phyloP scores from a whole-genome alignment of 2,329 filamentous ascomycete species.

The Pyrenochaeta sp. region DNA sequence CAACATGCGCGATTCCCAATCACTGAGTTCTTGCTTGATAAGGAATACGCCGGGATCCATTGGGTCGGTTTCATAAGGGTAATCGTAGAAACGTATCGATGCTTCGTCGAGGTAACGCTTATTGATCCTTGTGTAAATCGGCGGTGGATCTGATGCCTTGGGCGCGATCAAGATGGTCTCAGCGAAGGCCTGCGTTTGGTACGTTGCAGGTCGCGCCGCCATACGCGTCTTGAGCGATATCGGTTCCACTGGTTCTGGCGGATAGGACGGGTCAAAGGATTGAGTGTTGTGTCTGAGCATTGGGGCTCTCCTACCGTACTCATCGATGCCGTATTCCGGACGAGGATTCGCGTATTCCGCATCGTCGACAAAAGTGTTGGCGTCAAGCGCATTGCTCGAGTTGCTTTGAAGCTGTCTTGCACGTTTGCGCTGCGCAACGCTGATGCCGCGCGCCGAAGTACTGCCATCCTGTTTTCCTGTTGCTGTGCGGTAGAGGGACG shows the following conservation, averaged over 20 bases:
- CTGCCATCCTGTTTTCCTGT: constrained; percentile 29
- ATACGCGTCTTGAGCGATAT: neutral
- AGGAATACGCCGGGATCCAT: neutral
- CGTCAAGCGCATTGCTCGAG: constrained; percentile 12
- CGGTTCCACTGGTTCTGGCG: neutral
- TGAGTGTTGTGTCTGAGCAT: neutral
- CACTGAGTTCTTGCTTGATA: neutral
- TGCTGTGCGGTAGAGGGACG: constrained; percentile 18
- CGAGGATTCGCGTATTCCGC: constrained; percentile 33
- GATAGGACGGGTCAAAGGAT: neutral
- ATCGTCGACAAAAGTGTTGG: constrained; percentile 25
- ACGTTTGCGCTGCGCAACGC: constrained; percentile 36
- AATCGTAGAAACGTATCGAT: neutral
- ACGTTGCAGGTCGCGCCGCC: neutral
- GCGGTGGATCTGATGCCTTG: neutral
- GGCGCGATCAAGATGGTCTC: neutral
- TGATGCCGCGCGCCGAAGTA: constrained; percentile 27
- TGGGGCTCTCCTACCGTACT: neutral
- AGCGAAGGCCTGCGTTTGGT: neutral
- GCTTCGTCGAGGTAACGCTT: neutral
- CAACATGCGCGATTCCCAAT: neutral
- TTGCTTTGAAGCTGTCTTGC: constrained; percentile 11
- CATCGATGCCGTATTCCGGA: constrained; percentile 3
- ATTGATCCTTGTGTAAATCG: neutral
- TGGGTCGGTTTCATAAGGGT: neutral